phyloP scores from a whole-genome alignment of 345 rosid genomes.

The Hypericum androsaemum region DNA sequence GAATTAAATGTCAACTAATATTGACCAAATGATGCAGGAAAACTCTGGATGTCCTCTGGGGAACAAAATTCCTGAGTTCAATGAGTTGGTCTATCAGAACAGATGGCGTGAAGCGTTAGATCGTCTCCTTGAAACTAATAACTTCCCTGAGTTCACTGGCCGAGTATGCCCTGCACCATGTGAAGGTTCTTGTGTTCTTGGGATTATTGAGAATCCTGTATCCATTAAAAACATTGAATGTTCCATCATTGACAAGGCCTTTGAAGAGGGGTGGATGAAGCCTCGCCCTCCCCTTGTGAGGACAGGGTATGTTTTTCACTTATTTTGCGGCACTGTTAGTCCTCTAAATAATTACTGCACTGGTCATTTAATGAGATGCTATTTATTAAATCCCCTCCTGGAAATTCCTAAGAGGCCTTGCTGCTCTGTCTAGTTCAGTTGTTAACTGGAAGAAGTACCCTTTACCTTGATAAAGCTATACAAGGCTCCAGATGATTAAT shows the following conservation, averaged over 20 bases:
- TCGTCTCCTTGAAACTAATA: constrained; percentile 91
- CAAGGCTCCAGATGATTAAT: not conserved
- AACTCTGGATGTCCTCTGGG: constrained; percentile 98
- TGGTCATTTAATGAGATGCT: too few relatives aligned
- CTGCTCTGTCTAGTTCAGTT: too few relatives aligned
- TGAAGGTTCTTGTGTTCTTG: constrained; percentile 99
- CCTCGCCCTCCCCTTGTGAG: constrained; percentile 79
- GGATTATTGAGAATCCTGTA: constrained; percentile 98
- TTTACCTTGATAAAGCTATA: too few relatives aligned
- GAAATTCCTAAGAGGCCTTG: too few relatives aligned
- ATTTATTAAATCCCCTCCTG: too few relatives aligned
- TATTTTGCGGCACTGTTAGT: too few relatives aligned
- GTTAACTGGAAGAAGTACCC: too few relatives aligned
- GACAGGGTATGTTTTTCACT: constrained; percentile 55
- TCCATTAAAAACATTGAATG: constrained; percentile 92
- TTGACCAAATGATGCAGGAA: constrained; percentile 39
- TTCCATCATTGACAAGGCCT: constrained; percentile 86
- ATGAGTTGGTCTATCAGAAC: constrained; percentile 92
- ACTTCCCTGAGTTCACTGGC: constrained; percentile 98
- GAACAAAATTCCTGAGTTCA: constrained; percentile 98
- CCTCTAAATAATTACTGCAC: too few relatives aligned
- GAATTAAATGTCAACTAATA: not conserved
- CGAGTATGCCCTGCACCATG: constrained; percentile 99
- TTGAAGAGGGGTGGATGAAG: constrained; percentile 97
- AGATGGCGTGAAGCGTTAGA: constrained; percentile 96